Percentiles rank a stretch among this genome's conserved stretches.
Conservation (phyloP, 2,329 filamentous ascomycete genomes). For the Madurella mycetomatis region DNA sequence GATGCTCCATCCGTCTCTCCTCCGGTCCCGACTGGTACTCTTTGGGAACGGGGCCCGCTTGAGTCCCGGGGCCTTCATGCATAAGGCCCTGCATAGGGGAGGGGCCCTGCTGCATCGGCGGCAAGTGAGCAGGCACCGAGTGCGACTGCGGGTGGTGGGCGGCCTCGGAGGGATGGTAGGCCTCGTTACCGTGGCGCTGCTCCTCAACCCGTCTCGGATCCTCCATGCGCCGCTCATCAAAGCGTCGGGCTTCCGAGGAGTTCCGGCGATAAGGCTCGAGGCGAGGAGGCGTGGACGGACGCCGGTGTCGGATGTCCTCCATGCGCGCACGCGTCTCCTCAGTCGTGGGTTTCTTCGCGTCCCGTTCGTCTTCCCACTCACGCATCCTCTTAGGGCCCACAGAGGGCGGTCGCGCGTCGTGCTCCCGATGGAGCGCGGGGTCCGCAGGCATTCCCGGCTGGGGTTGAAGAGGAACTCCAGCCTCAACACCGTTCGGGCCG, state of each 20-base stretch:
- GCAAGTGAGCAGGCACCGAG: slow-evolving; percentile 54
- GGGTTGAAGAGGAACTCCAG: slow-evolving; percentile 56
- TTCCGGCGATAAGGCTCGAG: slow-evolving; percentile 65
- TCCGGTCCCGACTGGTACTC: slow-evolving; percentile 46
- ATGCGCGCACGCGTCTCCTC: slow-evolving; percentile 84
- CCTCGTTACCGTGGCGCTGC: slow-evolving; percentile 68
- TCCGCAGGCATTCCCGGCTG: slow-evolving; percentile 57
- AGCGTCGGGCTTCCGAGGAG: slow-evolving; percentile 66
- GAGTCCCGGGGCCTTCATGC: slow-evolving; percentile 48
- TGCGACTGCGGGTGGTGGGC: slow-evolving; percentile 74
- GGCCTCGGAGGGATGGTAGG: slow-evolving; percentile 87
- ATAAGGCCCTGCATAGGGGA: slow-evolving; percentile 50
- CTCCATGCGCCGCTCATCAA: slow-evolving; percentile 61
- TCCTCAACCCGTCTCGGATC: slow-evolving; percentile 48
- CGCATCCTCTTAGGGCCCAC: slow-evolving; percentile 77
- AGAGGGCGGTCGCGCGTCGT: slow-evolving; percentile 72
- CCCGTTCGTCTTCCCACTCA: slow-evolving; percentile 85
- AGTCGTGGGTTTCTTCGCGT: slow-evolving; percentile 78
- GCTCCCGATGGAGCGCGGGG: slow-evolving; percentile 57
- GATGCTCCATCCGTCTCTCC: slow-evolving; percentile 52
- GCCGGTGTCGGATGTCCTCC: slow-evolving; percentile 76
- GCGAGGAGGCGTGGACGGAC: slow-evolving; percentile 68
- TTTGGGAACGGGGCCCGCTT: slow-evolving; percentile 44
- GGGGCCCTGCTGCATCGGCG: slow-evolving; percentile 59
- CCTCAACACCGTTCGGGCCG: slow-evolving; percentile 63